Base-by-base conservation (phyloP, 164 flowering plant genomes). In the Chimonanthus salicifolius region DNA sequence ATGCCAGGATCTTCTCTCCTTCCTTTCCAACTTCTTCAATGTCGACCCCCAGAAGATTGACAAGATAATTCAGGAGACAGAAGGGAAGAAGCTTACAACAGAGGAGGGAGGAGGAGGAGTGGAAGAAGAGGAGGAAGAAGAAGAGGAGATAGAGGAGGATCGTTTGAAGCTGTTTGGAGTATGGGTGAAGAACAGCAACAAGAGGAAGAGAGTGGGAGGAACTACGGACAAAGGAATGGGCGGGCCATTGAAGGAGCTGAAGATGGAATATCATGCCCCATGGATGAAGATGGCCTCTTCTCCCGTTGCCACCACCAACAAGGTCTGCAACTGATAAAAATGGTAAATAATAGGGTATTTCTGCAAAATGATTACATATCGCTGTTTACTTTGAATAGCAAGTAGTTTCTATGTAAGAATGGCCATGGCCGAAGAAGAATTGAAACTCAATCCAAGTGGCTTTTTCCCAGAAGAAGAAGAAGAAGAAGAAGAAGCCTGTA, bases 131-230 rank as follows among this genome's bases (percentile, higher is more conserved):
- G 47, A 78, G 76, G 3, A 79, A 76, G 21, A 82, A 76, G 71
- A 72, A 72, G 16, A 65, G 47, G 68, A 69, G 16, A 77, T 43
- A 11, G 82, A 76, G 7, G 71, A 81, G 9, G 45, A 76, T 67
- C 48, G 75, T 44, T 69, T 84, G 85, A 91, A 90, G 76, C 81
- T 91, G 81, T 91, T 91, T 77, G 97, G 97, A 48, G 97, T 90
- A 47, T 82, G 86, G 88, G n/a, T 91, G 87, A 88, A 80, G 68
- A 87, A 83, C 71, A 81, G 81, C 75, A 74, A 60, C 47, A 78
- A 77, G 3, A 78, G 77, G 18, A 81, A 77, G 69, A 70, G 74
- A 8, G 8, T 82, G 72, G 67, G 33, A 33, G 33, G 67, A 62
- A 9, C 65, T 33, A 43, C 81, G 74, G 74, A 80, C 74, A 73